Evolutionary conservation across 1,139 yeast species (phyloP).

Genomic region (Geotrichum australiense): DNA sequence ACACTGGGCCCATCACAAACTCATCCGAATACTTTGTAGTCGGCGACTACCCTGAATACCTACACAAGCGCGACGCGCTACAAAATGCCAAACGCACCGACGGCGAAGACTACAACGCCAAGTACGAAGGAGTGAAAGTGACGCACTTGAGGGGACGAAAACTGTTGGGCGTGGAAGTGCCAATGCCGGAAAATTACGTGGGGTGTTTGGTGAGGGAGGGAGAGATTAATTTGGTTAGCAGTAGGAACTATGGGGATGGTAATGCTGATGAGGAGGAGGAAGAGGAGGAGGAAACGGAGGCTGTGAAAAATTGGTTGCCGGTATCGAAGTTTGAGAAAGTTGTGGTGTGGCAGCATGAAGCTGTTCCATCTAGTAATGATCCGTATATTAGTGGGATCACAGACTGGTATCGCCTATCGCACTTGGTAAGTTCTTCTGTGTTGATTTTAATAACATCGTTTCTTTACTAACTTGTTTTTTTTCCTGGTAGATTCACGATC

Average conservation of each 20-base stretch:
- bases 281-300: conserved; percentile 9
- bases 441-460: background rate
- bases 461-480: no score
- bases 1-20: conserved; percentile 26
- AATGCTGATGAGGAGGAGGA: conserved; percentile 18
- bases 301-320: conserved; percentile 18
- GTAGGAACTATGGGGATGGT: conserved; percentile 14
- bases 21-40: conserved; percentile 20
- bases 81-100: conserved; percentile 1
- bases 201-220: conserved; percentile 11
- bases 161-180: conserved; percentile 22
- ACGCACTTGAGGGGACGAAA: conserved; percentile 28
- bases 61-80: conserved; percentile 10
- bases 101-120: conserved; percentile 1
- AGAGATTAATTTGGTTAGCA: conserved; percentile 12
- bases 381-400: conserved; percentile 25
- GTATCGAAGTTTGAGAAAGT: conserved; percentile 20
- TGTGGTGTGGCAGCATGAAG: conserved; percentile 30
- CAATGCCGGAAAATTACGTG: conserved; percentile 20
- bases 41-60: conserved; percentile 10
- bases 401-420: conserved; percentile 26
- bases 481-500: no score
- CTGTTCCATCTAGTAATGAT: conserved; percentile 23
- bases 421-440: conserved; percentile 20
- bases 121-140: conserved; percentile 6